These are phyloP conservation scores for Aspergillus vadensis DNA, from an alignment of 2,329 filamentous ascomycete species.

Conservation along the genomic window DNA sequence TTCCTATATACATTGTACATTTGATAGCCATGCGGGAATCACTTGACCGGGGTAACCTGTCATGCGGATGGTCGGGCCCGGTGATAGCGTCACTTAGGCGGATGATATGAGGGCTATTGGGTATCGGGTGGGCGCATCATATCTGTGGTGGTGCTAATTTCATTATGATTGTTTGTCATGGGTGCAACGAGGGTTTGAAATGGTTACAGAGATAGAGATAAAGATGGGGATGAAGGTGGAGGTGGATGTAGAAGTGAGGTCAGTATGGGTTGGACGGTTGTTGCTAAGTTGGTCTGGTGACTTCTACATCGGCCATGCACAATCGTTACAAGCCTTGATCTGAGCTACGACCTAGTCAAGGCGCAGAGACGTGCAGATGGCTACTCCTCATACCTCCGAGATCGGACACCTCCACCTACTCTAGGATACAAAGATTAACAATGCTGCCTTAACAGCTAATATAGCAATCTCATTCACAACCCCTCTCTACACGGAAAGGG, in stretches of 20 bases:
- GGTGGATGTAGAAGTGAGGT: too few relatives aligned
- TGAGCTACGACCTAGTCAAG: too few relatives aligned
- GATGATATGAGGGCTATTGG: not conserved
- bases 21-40: conserved; percentile 6
- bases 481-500: not conserved
- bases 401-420: too few relatives aligned
- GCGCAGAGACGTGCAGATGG: too few relatives aligned
- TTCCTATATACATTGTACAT: not conserved
- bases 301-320: too few relatives aligned
- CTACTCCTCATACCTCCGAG: too few relatives aligned
- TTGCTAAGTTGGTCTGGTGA: too few relatives aligned
- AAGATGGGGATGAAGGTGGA: too few relatives aligned
- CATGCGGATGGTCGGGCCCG: conserved; percentile 16
- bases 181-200: not conserved
- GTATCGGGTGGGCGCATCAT: not conserved
- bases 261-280: too few relatives aligned
- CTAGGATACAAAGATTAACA: too few relatives aligned
- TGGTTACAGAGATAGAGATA: not conserved
- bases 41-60: conserved; percentile 15
- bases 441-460: not conserved
- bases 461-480: not conserved
- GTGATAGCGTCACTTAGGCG: conserved; percentile 9
- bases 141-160: not conserved
- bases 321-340: too few relatives aligned
- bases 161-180: not conserved